Evolutionary conservation across 176 grass and related monocot species (phyloP), one percentile per base, ranked within the genome.

Genomic region (Tillandsia leiboldiana): DNA sequence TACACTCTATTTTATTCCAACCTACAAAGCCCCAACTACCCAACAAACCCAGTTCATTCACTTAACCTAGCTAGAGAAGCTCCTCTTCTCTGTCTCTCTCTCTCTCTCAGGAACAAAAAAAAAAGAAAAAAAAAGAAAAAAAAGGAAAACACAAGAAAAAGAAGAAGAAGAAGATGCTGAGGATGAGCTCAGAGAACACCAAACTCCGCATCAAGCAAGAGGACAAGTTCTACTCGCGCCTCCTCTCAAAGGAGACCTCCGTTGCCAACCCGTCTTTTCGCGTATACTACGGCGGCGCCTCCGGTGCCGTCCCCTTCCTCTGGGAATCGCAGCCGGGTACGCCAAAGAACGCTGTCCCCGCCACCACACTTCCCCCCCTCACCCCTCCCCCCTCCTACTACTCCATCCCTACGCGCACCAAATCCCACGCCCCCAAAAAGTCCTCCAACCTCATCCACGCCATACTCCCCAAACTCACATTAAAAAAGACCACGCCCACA

Each of bases 301-400:
- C 87, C 2, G 91, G 87, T 14, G 74, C 91, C 3, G 87, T 96
- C 53, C 91, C 87, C 2, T 96, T 96, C 81, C 9, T 87, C 29
- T 96, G 91, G 91, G 91, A 96, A 70, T 87, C 91, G 17, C 87
- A 87, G 80, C 91, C 91, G n/a, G 91, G 91, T 18, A 96, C 81
- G 10, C 91, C 91, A 63, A 96, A 96, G 76, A 75, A 84, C 70
- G 50, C 78, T 72, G 2, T 53, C 49, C 64, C 65, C 52, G 27
- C 72, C 1, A 10, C 26, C 56, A 14, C 69, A 8, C 53, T 73
- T 2, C 82, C 76, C 3, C 91, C 87, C 8, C 82, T 87, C 51
- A 90, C 86, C 11, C 92, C 92, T 4, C 92, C 92, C 12, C 88
- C 92, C 17, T 89, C 83, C 42, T 96, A 87, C 85, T 87, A 81